phyloP scores from a whole-genome alignment of 2,329 filamentous ascomycete genomes.

The Calonectria naviculata region DNA sequence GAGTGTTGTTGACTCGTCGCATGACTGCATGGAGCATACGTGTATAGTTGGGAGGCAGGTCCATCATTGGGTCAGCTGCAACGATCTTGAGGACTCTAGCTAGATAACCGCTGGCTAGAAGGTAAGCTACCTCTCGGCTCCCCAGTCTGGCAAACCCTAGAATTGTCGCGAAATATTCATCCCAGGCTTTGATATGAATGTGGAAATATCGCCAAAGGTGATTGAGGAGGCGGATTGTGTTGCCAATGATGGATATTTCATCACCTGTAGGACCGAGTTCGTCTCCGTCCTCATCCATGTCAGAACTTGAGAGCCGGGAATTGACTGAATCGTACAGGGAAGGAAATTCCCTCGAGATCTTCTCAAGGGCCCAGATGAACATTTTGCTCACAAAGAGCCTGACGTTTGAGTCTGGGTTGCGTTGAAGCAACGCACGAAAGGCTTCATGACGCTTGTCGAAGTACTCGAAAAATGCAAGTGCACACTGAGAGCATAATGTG shows the following conservation, averaged over 20 bases:
- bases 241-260: conserved; percentile 45
- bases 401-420: conserved; percentile 66
- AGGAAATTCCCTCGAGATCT: conserved; percentile 61
- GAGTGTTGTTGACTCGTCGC: conserved; percentile 58
- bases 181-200: conserved; percentile 73
- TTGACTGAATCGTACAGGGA: conserved; percentile 54
- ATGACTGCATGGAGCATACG: conserved; percentile 64
- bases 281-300: conserved; percentile 44
- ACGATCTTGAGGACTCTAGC: conserved; percentile 69
- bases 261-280: conserved; percentile 13
- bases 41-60: conserved; percentile 65
- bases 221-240: conserved; percentile 60
- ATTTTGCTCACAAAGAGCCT: conserved; percentile 63
- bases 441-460: conserved; percentile 65
- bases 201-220: conserved; percentile 74
- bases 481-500: conserved; percentile 62
- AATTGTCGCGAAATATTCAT: conserved; percentile 80
- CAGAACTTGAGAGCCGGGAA: conserved; percentile 24
- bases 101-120: conserved; percentile 73
- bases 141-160: conserved; percentile 74
- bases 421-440: conserved; percentile 74
- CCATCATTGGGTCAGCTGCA: conserved; percentile 65
- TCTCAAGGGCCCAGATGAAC: conserved; percentile 63
- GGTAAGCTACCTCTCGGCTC: conserved; percentile 63
- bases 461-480: conserved; percentile 70